Base-by-base conservation (phyloP, 1,284 basidiomycete genomes). In the Leccinum pachyderme region DNA sequence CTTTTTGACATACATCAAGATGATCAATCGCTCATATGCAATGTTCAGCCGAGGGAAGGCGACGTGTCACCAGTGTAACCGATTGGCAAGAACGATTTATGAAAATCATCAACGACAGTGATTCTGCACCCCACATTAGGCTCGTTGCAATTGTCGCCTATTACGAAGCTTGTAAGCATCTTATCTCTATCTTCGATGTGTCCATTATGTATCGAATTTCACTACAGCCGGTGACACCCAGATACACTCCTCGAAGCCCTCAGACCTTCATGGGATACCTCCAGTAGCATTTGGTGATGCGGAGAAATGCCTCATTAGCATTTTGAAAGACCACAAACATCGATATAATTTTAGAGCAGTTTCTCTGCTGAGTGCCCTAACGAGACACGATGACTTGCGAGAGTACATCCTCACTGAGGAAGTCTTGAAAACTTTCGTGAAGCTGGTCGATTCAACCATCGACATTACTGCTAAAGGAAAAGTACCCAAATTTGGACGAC, bases 61-160 rank as follows among this genome's bases (percentile, higher is more conserved):
- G 60, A 33, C 55, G 56, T n/a, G 32, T 71, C 45, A 50, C 52
- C 28, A 55, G 52, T 2, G 55, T 60, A 3, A 39, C 31, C 3
- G 0, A 37, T 8, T 69, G 61, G 63, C 37, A 39, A 27, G 3
- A 24, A 3, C 18, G 28, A 27, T 52, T 67, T 5, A 39, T 5
- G 25, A 27, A 18, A 2, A 41, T 71, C 39, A 59, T 67, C 11
- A 3, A 27, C n/a, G 49, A 52, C 5, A 25, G 7, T 12, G 24
- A 51, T 3, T 52, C 54, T n/a, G 44, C 59, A 4, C 25, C 53
- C 0, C 51, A 69, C 5, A 58, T 66, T 2, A 59, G 51, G 37
- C 59, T 67, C 6, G 58, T 62, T n/a, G 53, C 61, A 12, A 53
- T 66, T 3, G 56, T 71, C 2, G 65, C 63, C 12, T 71, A 65